phyloP scores from a whole-genome alignment of 768 basidiomycete species.

The Baorangia bicolor region DNA sequence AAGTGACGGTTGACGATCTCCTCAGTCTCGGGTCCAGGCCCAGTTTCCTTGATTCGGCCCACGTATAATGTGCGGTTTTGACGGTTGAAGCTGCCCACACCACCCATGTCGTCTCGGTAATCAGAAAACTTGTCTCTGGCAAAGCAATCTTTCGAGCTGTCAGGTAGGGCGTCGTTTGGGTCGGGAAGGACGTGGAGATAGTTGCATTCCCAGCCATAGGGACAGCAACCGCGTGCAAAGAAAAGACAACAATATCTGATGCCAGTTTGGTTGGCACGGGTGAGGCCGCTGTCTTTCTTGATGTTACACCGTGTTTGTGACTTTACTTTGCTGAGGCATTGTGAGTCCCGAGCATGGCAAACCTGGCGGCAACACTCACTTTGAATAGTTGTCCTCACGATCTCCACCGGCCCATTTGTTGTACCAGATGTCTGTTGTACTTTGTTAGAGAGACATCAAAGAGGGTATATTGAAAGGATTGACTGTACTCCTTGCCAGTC shows the following conservation, averaged over 20 bases:
- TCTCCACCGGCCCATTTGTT: conserved; percentile 99
- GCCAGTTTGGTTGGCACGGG: conserved; percentile 91
- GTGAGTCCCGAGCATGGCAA: conserved; percentile 2
- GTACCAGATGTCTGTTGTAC: conserved; percentile 85
- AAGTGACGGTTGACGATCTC: conserved; percentile 91
- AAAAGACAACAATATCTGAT: conserved; percentile 94
- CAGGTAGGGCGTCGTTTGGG: conserved; percentile 65
- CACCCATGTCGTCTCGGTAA: conserved; percentile 99
- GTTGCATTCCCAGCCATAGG: conserved; percentile 97
- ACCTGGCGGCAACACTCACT: conserved; percentile 49
- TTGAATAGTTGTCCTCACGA: conserved; percentile 93
- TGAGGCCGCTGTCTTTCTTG: conserved; percentile 86
- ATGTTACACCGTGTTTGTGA: conserved; percentile 91
- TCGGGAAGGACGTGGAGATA: conserved; percentile 90
- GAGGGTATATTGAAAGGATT: conserved; percentile 30
- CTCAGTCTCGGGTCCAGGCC: conserved; percentile 85
- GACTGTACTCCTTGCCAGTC: conserved; percentile 96
- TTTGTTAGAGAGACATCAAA: conserved; percentile 4
- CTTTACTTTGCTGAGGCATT: conserved; percentile 73
- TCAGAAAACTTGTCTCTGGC: conserved; percentile 95
- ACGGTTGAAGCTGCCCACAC: conserved; percentile 93
- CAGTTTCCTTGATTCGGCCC: conserved; percentile 91
- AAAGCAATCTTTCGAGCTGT: conserved; percentile 95
- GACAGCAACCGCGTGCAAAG: conserved; percentile 95
- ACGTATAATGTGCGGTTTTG: conserved; percentile 95